Evolutionary conservation across 139 green algal species (phyloP).

Genomic region (Parachlorella kessleri): DNA sequence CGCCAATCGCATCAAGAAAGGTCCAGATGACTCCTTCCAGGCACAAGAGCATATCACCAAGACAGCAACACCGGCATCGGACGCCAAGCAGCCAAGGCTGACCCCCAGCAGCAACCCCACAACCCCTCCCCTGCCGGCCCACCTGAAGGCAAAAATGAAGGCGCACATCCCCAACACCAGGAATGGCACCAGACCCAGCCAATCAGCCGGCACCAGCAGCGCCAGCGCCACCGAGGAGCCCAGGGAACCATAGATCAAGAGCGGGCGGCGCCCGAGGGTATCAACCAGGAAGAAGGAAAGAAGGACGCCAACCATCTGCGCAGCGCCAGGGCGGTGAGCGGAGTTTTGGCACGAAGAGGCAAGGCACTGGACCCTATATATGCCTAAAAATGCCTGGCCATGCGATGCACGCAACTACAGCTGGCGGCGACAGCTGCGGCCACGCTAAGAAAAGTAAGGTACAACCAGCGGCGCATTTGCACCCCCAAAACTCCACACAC

Average conservation of each 20-base stretch:
- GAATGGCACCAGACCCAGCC: conserved; percentile 13
- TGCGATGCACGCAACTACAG: not conserved
- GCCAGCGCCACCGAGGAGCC: conserved; percentile 39
- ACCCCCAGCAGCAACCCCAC: no score
- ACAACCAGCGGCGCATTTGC: no score
- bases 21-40: no score
- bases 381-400: not conserved
- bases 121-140: not conserved
- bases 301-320: conserved; percentile 57
- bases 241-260: conserved; percentile 72
- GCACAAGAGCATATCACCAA: no score
- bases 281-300: conserved; percentile 67
- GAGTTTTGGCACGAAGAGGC: no score
- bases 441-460: no score
- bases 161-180: conserved; percentile 66
- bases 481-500: not conserved
- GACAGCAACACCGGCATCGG: no score
- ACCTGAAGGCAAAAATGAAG: conserved; percentile 79
- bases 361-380: no score
- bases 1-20: no score
- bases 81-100: no score
- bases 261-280: conserved; percentile 63
- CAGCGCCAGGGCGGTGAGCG: no score
- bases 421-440: no score
- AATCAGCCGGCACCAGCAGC: conserved; percentile 38